Conservation (phyloP, 2,329 filamentous ascomycete species). For the Paecilomyces niveus region DNA sequence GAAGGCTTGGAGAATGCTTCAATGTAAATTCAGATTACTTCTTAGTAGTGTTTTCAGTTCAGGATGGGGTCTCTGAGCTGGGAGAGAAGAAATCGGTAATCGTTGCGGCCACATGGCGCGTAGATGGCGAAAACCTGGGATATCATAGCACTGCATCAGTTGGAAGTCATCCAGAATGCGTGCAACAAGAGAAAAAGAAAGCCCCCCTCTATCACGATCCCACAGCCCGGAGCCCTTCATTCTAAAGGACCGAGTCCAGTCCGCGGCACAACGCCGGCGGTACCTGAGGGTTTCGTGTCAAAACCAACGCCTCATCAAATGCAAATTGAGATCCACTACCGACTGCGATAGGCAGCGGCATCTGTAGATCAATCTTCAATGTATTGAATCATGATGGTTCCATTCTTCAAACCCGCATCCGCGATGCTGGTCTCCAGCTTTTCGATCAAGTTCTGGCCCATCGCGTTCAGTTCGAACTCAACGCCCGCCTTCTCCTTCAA, state of each 20-base stretch:
- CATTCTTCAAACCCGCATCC: constrained; percentile 81
- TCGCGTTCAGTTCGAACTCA: constrained; percentile 79
- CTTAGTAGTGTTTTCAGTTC: not conserved
- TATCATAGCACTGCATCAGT: not conserved
- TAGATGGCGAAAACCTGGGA: not conserved
- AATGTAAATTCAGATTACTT: not conserved
- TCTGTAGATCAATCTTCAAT: constrained; percentile 46
- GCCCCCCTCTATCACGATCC: not conserved
- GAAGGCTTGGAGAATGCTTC: not conserved
- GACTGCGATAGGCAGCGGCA: not conserved
- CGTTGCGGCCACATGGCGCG: not conserved
- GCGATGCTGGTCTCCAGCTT: constrained; percentile 66
- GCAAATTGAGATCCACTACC: not conserved
- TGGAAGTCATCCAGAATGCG: not conserved
- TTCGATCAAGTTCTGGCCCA: constrained; percentile 80
- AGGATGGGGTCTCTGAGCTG: not conserved
- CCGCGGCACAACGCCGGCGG: not conserved
- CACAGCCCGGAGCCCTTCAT: not conserved
- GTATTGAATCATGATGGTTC: constrained; percentile 93
- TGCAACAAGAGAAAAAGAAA: not conserved
- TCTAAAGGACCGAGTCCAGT: not conserved
- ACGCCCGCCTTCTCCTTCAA: constrained; percentile 70
- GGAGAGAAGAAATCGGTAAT: not conserved
- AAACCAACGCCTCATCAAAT: not conserved
- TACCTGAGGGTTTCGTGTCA: not conserved